phyloP scores from a whole-genome alignment of 2,329 filamentous ascomycete genomes.

The Botrytis porri region DNA sequence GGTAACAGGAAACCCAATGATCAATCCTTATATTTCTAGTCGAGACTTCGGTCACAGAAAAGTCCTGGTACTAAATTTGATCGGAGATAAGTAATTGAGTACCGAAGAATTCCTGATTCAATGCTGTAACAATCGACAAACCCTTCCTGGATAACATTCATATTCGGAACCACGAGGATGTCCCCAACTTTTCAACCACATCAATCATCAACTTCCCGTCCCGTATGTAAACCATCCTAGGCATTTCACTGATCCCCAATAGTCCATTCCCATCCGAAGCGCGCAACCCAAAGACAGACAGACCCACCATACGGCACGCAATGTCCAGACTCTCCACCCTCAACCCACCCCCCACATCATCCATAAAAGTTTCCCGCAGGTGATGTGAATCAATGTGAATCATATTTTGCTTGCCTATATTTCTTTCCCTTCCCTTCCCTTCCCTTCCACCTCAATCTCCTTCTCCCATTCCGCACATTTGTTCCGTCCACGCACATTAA shows the following conservation, averaged over 20 bases:
- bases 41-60: neutral
- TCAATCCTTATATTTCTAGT: neutral
- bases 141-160: neutral
- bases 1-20: neutral
- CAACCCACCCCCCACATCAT: neutral
- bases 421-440: neutral
- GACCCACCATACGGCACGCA: slow-evolving; percentile 5
- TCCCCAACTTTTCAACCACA: neutral
- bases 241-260: neutral
- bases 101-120: neutral
- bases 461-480: neutral
- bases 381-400: slow-evolving; percentile 9
- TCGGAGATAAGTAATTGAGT: neutral
- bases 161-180: neutral
- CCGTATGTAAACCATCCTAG: neutral
- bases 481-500: neutral
- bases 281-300: neutral
- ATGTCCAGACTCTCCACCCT: neutral
- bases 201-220: neutral
- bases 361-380: slow-evolving; percentile 1
- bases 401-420: neutral
- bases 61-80: neutral
- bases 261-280: neutral
- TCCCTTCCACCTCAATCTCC: neutral
- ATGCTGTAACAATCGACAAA: neutral